Evolutionary conservation across 345 rosid species (phyloP).

Genomic region (Lenwebbia sp.): DNA sequence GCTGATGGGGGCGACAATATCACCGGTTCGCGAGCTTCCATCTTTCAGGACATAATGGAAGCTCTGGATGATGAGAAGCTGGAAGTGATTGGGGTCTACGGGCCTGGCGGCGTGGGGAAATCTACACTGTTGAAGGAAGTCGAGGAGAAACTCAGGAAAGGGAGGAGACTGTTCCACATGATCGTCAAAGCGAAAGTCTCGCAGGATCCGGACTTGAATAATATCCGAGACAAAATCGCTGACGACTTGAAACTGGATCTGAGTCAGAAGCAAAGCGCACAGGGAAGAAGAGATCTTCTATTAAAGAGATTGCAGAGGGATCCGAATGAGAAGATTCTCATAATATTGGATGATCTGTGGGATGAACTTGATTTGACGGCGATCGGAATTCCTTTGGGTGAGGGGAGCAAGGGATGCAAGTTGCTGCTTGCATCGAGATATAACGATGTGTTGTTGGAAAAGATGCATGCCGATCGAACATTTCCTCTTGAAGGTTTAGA

Average conservation of each 20-base stretch:
- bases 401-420: not conserved
- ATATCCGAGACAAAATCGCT: not conserved
- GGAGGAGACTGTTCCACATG: fast-evolving
- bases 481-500: not conserved
- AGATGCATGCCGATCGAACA: not conserved
- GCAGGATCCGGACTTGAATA: not conserved
- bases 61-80: not conserved
- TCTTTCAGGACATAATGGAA: not conserved
- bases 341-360: not conserved
- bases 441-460: not conserved
- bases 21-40: not conserved
- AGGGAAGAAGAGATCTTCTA: not conserved
- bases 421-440: not conserved
- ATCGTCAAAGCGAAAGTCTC: not conserved
- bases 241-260: not conserved
- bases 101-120: not conserved
- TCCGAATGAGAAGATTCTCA: not conserved
- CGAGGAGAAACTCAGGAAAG: not conserved
- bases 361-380: not conserved
- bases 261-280: fast-evolving
- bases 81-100: not conserved
- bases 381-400: not conserved
- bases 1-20: not conserved
- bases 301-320: fast-evolving
- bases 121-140: not conserved